Base-by-base conservation (phyloP, 495 filamentous ascomycete species). In the Penicillium angulare region DNA sequence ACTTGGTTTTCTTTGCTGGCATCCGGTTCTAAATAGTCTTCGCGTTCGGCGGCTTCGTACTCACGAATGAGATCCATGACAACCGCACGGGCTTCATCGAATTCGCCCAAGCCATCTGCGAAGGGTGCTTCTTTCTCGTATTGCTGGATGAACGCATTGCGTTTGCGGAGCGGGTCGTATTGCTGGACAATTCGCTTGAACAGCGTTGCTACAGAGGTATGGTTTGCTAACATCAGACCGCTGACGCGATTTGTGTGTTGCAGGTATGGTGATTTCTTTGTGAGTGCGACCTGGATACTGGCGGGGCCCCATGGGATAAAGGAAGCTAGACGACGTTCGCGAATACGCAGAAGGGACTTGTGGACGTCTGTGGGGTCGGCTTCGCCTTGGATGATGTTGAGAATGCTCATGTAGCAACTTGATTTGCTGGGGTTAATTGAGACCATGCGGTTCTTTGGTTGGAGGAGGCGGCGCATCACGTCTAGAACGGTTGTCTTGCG, bases 271-370 rank as follows among this genome's bases (percentile, higher is more conserved):
- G 89, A 95, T 64, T 95, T 91, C 77, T 95, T 96, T 4, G 93
- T 97, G 35, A 97, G 74, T 1, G 93, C 93, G 10, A 98, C 93
- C 69, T 98, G 93, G 55, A 98, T 98, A 63, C 87, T 92, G 9
- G 93, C 93, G 0, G 93, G 93, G n/a, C 93, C 93, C 93, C 93
- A 98, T 13, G 95, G 95, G 55, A 98, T 97, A 64, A 98, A 98
- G 5, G 90, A 95, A 5, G 93, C 95, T 10, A 98, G 78, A 36
- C 88, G 86, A 41, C 93, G 88, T 71, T 98, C 93, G 29, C 93
- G 86, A 63, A 98, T 97, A 49, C 93, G 89, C 45, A 98, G 84
- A 45, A 98, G 79, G 29, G 91, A 96, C 82, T 98, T 98, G 74
- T 98, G 93, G 43, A 89, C 86, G 73, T 98, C 93, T 6, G 91